Conservation (phyloP, 768 basidiomycete species). For the Vararia minispora region DNA sequence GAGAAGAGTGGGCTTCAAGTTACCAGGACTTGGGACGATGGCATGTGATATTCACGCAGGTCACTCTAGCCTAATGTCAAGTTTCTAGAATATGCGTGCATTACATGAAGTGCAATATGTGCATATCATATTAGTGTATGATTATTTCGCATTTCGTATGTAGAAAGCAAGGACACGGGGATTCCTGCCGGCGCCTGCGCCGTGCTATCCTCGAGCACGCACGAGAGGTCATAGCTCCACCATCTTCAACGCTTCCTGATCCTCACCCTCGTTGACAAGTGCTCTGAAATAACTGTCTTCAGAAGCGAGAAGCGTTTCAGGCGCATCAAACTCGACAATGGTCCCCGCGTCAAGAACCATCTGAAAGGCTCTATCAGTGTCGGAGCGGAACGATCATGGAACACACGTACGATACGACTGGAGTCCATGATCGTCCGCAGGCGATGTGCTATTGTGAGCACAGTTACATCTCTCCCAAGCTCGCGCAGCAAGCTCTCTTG, state of each 20-base stretch:
- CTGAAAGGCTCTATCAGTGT: conserved; percentile 13
- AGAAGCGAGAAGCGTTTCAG: conserved; percentile 28
- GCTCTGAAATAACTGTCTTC: conserved; percentile 24
- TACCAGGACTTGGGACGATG: too few relatives aligned
- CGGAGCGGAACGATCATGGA: neutral
- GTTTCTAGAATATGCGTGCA: too few relatives aligned
- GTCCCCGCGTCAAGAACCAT: conserved; percentile 33
- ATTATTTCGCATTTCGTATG: too few relatives aligned
- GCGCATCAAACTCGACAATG: conserved; percentile 38
- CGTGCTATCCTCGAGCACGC: too few relatives aligned
- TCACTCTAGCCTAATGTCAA: too few relatives aligned
- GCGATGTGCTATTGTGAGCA: conserved; percentile 51
- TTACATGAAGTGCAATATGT: too few relatives aligned
- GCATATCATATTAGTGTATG: too few relatives aligned
- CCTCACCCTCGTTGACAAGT: conserved; percentile 29
- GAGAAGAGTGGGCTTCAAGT: too few relatives aligned
- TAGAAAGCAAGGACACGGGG: too few relatives aligned
- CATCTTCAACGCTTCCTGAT: conserved; percentile 23
- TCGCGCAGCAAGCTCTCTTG: conserved; percentile 42
- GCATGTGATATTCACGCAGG: too few relatives aligned
- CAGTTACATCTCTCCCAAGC: conserved; percentile 30
- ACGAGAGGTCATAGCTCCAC: too few relatives aligned
- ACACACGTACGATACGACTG: conserved; percentile 37
- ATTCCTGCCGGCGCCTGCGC: too few relatives aligned
- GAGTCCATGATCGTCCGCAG: conserved; percentile 50